Evolutionary conservation across 441 rosid species (phyloP), one percentile per base, ranked within the genome.

Genomic region (Codiaeum variegatum): DNA sequence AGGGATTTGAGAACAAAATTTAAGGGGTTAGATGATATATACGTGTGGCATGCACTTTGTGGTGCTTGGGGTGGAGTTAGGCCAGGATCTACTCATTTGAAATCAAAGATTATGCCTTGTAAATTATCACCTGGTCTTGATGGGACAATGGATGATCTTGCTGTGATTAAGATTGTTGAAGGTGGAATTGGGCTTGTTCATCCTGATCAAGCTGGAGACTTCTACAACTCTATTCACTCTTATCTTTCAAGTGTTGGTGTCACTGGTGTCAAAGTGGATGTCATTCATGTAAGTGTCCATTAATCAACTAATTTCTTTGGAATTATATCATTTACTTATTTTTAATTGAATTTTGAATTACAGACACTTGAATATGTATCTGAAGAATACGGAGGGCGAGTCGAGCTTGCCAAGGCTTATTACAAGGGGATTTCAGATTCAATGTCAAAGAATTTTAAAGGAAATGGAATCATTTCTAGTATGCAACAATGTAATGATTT

Each of bases 61-160:
- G 98, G 98, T 47, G 95, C 91, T 21, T 93, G 98, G 97, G 91
- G 85, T 72, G 97, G 98, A 73, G 91, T 93, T 38, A 84, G 90
- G 69, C 91, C 97, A 3, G 88, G 81, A 42, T 21, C 85, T 13
- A 79, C 86, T 28, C 83, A 82, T 76, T 78, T 93, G 38, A 58
- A 88, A 11, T 69, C 91, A 26, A 88, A 85, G 78, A 44, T 88
- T 31, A 18, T 71, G 34, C 82, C 79, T 46, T 76, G 84, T 67
- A 78, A 83, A 23, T 32, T 86, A 42, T 91, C 97, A 36, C 79
- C 84, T 13, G 88, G 97, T 47, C 87, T 91, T 11, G 81, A 75
- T 5, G 84, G 87, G 31, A 85, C 89, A 2, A 93, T 93, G 98
- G 23, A 56, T 0, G 97, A 91, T 85, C 93, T 93, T 11, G 98